Base-by-base conservation (phyloP, 129 eudicot species). In the Flaveria bidentis region DNA sequence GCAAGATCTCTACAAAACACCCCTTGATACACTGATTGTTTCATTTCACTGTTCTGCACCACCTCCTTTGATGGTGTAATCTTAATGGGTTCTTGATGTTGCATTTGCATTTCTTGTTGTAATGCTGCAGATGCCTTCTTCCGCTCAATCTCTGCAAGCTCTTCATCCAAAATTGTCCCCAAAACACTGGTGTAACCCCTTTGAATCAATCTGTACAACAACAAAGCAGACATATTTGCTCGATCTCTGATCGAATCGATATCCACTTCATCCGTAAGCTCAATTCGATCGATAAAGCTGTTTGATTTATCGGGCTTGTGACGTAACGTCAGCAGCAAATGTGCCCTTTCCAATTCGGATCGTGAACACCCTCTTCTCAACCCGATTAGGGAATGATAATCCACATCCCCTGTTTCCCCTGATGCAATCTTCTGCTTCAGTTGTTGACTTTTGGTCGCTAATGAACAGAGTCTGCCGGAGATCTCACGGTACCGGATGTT, bases 321-420 rank as follows among this genome's bases (percentile, higher is more conserved):
- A 64, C 88, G 88, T 36, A 95, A 61, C 1, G 84, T 90, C 7
- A 95, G 85, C 84, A 95, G 74, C 83, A 95, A 82, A 88, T 95
- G 96, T 3, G 99, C 97, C 53, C 99, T 78, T 47, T 91, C 97
- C 73, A 95, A 47, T 63, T 95, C 99, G 20, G 99, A 91, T 76
- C 95, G 75, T 2, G 97, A 87, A 75, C 99, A 95, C 2, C 99
- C 99, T 20, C 97, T 78, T 81, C 86, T 82, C 50, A 95, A 65
- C 23, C 99, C 99, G 55, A 89, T 84, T 58, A 95, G 80, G 1
- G 90, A 81, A 64, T 89, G 79, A 16, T 95, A 87, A 83, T 95
- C 99, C n/a, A 95, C 97, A 60, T 87, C 91, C 17, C 96, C 89
- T 0, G 95, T 91, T 70, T 95, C 99, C 16, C 99, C 94, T n/a